Conservation (phyloP, 768 basidiomycete genomes). For the Tricholoma saponaceum region DNA sequence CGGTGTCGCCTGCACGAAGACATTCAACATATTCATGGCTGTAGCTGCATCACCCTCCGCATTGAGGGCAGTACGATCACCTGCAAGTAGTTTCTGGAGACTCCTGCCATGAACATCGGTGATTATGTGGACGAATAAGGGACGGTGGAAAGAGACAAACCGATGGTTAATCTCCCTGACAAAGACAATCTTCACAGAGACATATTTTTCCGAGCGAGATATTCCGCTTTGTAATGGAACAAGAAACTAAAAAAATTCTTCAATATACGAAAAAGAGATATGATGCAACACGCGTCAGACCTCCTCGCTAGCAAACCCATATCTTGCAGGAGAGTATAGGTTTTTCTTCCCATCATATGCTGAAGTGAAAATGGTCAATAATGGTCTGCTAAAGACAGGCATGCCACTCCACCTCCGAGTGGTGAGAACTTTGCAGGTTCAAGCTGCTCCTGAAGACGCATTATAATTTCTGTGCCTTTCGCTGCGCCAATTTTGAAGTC, state of each 20-base stretch:
- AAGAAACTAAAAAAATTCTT: constrained; percentile 11
- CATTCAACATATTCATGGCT: constrained; percentile 29
- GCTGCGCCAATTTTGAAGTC: constrained; percentile 19
- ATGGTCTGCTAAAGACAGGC: too few species aligned
- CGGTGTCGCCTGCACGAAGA: constrained; percentile 29
- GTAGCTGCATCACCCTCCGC: constrained; percentile 16
- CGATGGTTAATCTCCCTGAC: constrained; percentile 19
- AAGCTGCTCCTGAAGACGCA: constrained; percentile 22
- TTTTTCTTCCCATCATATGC: constrained; percentile 33
- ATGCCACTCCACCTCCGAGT: constrained; percentile 18
- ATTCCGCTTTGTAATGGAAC: constrained; percentile 16
- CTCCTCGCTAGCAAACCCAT: constrained; percentile 15
- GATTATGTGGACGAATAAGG: neutral
- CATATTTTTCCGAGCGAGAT: constrained; percentile 11
- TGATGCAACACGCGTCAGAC: constrained; percentile 6
- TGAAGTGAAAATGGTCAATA: constrained; percentile 8
- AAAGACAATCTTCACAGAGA: constrained; percentile 20
- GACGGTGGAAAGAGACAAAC: constrained; percentile 7
- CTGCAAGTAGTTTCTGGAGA: constrained; percentile 10
- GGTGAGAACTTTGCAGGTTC: constrained; percentile 21
- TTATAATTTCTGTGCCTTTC: constrained; percentile 26
- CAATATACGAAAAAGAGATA: neutral
- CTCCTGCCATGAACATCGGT: constrained; percentile 1
- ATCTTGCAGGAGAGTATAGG: constrained; percentile 21
- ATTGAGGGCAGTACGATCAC: constrained; percentile 7